Evolutionary conservation across 1,139 yeast genomes (phyloP).

Genomic region (Zygotorulaspora mrakii): DNA sequence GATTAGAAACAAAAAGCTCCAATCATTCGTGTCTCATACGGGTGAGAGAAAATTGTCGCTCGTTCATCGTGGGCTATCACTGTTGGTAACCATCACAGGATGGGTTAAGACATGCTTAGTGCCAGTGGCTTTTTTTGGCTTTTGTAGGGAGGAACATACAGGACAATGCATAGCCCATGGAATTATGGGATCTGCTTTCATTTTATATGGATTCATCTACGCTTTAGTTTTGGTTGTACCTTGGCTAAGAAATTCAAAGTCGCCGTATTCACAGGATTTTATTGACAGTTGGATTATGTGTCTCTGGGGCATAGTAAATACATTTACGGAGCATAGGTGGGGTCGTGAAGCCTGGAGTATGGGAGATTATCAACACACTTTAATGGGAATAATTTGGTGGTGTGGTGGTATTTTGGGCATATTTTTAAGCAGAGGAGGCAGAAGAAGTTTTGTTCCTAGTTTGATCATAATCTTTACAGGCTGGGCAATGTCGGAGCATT

Average conservation of each 20-base stretch:
- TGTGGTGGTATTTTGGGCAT: slow-evolving; percentile 85
- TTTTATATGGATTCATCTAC: slow-evolving; percentile 70
- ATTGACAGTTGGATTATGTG: slow-evolving; percentile 79
- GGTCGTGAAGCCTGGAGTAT: slow-evolving; percentile 81
- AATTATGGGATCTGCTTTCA: slow-evolving; percentile 88
- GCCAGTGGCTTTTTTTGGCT: slow-evolving; percentile 79
- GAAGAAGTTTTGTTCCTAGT: slow-evolving; percentile 75
- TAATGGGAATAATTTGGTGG: slow-evolving; percentile 98
- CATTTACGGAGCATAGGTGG: slow-evolving; percentile 96
- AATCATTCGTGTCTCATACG: slow-evolving; percentile 34
- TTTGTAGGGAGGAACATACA: slow-evolving; percentile 67
- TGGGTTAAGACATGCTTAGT: slow-evolving; percentile 74
- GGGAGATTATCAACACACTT: slow-evolving; percentile 89
- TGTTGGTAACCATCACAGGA: slow-evolving; percentile 50
- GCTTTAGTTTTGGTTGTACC: slow-evolving; percentile 65
- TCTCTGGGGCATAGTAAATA: slow-evolving; percentile 86
- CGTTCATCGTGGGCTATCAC: slow-evolving; percentile 47
- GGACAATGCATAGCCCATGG: slow-evolving; percentile 98
- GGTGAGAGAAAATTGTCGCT: slow-evolving; percentile 37
- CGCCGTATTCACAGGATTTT: slow-evolving; percentile 70
- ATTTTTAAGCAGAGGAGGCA: slow-evolving; percentile 60
- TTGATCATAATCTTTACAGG: slow-evolving; percentile 81
- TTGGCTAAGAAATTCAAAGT: slow-evolving; percentile 51
- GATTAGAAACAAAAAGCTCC: slow-evolving; percentile 35
- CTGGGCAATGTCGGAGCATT: slow-evolving; percentile 89